Evolutionary conservation across 2,329 filamentous ascomycete genomes (phyloP), one percentile per base, ranked within the genome.

Genomic region (Alternaria metachromatica): DNA sequence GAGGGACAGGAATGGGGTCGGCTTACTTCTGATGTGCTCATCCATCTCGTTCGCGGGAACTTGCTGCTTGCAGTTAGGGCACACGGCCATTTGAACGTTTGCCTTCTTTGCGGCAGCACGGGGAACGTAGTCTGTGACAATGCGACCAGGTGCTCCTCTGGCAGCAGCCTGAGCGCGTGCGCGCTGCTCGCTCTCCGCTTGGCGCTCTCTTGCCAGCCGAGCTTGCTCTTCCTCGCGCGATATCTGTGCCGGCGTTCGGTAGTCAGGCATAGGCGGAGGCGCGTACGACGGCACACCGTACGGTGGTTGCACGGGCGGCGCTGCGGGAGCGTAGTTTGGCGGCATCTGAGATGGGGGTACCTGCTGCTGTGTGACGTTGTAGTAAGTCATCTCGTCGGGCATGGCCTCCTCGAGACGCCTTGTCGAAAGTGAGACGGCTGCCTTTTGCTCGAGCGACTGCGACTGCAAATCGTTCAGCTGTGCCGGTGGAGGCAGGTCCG

Each of bases 361-460:
- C 58, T 75, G 60, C 68, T 73, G 79, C 69, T 76, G 76, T 33
- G 69, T 72, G 13, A 68, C 72, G 66, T 78, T 75, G 77, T 79
- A 80, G 62, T 80, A 78, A 15, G 75, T 65, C 63, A 89, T 80
- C 48, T 93, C 92, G 55, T 90, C 91, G 4, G 96, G 96, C 87
- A 97, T 92, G 6, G 95, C 94, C 84, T 99, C 96, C 80, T 99
- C 96, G 67, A 99, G 94, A 62, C 95, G 91, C 71, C 94, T 85
- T 75, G 91, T 90, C 3, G 92, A 88, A 67, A 97, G 90, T 41
- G 94, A 96, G 76, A 96, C 91, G 80, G 91, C 92, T 60, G 95
- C 96, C 81, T 96, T 96, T 80, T 98, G 94, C 77, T 99, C 96
- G 18, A 99, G 87, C 9, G 94, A 97, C 28, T 94, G 93, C 65